Conservation (phyloP, 768 basidiomycete genomes). For the Astraeus odoratus region DNA sequence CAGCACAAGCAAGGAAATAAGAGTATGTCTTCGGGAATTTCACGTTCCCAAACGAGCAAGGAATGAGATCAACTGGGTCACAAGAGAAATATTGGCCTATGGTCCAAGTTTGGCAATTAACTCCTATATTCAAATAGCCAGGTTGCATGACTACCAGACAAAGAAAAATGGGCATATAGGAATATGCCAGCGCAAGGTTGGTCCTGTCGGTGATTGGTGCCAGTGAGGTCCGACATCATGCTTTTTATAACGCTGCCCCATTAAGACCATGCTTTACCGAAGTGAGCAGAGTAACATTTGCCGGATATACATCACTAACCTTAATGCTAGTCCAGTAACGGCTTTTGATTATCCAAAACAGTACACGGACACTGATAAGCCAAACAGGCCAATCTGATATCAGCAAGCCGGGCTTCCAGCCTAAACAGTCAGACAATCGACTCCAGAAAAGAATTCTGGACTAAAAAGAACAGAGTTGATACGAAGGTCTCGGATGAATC, state of each 20-base stretch:
- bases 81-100: slow-evolving; percentile 55
- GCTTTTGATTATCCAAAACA: slow-evolving; percentile 42
- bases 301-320: slow-evolving; percentile 16
- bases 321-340: slow-evolving; percentile 43
- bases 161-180: slow-evolving; percentile 55
- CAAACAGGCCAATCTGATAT: slow-evolving; percentile 9
- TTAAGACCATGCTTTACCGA: slow-evolving; percentile 57
- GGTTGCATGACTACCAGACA: slow-evolving; percentile 37
- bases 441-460: slow-evolving; percentile 72
- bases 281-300: neutral
- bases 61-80: slow-evolving; percentile 63
- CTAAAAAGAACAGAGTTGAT: too few relatives aligned
- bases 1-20: slow-evolving; percentile 68
- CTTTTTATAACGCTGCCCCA: slow-evolving; percentile 71
- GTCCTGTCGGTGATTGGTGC: slow-evolving; percentile 64
- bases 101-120: neutral
- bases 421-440: slow-evolving; percentile 56
- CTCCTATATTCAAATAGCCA: slow-evolving; percentile 26
- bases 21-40: slow-evolving; percentile 60
- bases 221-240: slow-evolving; percentile 68
- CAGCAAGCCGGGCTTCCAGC: slow-evolving; percentile 37
- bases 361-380: slow-evolving; percentile 3
- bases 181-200: slow-evolving; percentile 63
- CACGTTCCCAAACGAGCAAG: slow-evolving; percentile 47
- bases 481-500: too few relatives aligned